Base-by-base conservation (phyloP, 2,329 filamentous ascomycete species). In the Epichloe scottii region DNA sequence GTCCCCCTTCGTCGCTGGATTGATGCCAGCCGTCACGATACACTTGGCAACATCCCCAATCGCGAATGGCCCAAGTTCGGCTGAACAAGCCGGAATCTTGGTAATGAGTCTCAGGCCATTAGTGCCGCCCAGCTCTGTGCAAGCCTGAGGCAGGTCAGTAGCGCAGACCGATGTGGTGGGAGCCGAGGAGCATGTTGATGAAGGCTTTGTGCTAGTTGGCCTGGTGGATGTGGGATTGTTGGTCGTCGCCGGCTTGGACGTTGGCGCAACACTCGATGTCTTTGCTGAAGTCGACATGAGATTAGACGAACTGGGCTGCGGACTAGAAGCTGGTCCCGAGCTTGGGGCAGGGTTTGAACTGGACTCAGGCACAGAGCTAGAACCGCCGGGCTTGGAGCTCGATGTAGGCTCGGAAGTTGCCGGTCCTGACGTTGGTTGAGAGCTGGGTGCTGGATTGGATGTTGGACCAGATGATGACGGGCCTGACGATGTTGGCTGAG, bases 141-240 rank as follows among this genome's bases (percentile, higher is more conserved):
- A 54, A 34, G 46, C 19, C 3, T 14, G n/a, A 12, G 52, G 52
- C 4, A 54, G 35, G 5, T 12, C 30, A n/a, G 49, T 21, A 17
- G 52, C 41, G 17, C 52, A 54, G 39, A 54, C 40, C 10, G 37
- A 8, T 3, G 10, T 33, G 12, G 50, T 49, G 6, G 52, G 44
- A 12, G 37, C 17, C 12, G 50, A 33, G n/a, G 21, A 7, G 37
- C 50, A 52, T 7, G 52, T 30, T 5, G 46, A 15, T 8, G 49
- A 37, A 12, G 46, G 19, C 37, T 14, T 38, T 14, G 48, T 48
- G 40, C 26, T 49, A 8, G 35, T 53, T 1, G 45, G n/a, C 26
- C 0, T n/a, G 15, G 21, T 38, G 10, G 49, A 35, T 10, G 46
- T 40, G 12, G 46, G 45, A n/a, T 6, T 47, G 4, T 34, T 35